These are phyloP conservation scores for Saposhnikovia divaricata DNA, from an alignment of 129 eudicot species.

Conservation along the genomic window DNA sequence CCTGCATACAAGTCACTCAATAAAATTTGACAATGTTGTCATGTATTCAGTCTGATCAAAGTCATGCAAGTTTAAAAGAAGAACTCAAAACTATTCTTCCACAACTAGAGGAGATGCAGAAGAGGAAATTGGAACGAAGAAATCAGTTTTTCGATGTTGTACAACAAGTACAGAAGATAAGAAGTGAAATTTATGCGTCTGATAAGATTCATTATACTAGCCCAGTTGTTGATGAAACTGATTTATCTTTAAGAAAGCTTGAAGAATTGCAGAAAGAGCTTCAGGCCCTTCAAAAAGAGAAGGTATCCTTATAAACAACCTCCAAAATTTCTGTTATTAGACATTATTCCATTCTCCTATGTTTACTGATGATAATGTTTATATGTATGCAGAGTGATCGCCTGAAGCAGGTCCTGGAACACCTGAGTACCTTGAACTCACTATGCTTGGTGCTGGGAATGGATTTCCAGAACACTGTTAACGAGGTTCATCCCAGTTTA, in stretches of 20 bases:
- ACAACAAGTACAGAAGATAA: slow-evolving; percentile 59
- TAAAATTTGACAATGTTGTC: neutral
- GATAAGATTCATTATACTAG: slow-evolving; percentile 16
- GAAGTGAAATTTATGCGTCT: slow-evolving; percentile 44
- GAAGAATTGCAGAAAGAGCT: slow-evolving; percentile 67
- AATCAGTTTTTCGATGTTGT: slow-evolving; percentile 57
- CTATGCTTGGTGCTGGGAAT: slow-evolving; percentile 82
- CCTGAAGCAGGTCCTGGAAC: slow-evolving; percentile 52
- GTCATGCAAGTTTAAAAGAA: slow-evolving; percentile 60
- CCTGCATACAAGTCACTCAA: neutral
- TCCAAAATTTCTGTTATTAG: neutral
- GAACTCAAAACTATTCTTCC: slow-evolving; percentile 72
- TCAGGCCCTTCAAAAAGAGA: slow-evolving; percentile 71
- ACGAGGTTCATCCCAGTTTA: slow-evolving; percentile 63
- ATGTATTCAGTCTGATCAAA: slow-evolving; percentile 59
- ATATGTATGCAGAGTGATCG: slow-evolving; percentile 63
- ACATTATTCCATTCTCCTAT: slow-evolving; percentile 1
- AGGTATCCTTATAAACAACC: slow-evolving; percentile 36
- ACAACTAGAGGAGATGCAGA: slow-evolving; percentile 78
- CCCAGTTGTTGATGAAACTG: slow-evolving; percentile 53
- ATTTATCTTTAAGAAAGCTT: slow-evolving; percentile 61
- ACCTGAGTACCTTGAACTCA: slow-evolving; percentile 42
- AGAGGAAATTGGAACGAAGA: slow-evolving; percentile 60
- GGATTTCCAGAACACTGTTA: slow-evolving; percentile 56
- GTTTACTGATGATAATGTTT: slow-evolving; percentile 6